Evolutionary conservation across 768 basidiomycete genomes (phyloP), one percentile per base, ranked within the genome.

Genomic region (Auriscalpium microsporum): DNA sequence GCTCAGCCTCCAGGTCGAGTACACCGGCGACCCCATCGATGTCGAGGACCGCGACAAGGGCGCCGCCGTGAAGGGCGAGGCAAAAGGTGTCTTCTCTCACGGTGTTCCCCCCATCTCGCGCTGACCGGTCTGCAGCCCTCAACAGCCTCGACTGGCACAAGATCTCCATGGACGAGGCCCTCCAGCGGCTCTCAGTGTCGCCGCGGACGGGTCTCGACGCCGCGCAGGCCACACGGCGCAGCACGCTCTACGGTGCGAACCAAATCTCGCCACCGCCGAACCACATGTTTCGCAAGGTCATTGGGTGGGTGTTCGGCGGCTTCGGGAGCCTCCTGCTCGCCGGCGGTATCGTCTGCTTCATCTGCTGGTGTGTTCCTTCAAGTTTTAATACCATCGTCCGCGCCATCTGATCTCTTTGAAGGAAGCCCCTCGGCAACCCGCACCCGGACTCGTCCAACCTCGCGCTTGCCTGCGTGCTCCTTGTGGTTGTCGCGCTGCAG

Each of bases 371-470:
- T 36, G 64, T 33, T 5, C 19, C 16, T 42, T 52, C 7, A 48
- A 45, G 58, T 35, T 37, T 46, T 54, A 7, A 34, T 2, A 9
- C 17, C 8, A n/a, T 19, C 16, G 8, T 8, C 34, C 36, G 45
- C 21, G 21, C 21, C 21, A 21, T 21, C 28, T 28, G 28, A 28
- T 28, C 4, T 14, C 13, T 16, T 14, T 13, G 2, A 55, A 80
- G 80, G 80, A 77, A 76, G 67, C 83, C 83, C 0, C 72, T 85
- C 10, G 83, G 83, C 2, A 72, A 79, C 37, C 78, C 79, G 1
- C 63, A 73, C 48, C 83, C 83, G 8, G 63, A 69, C 11, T 71
- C 72, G 0, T 75, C 82, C 14, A 83, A 84, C 62, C 72, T 85
- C 19, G 83, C 81, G 9, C 72, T 85, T 6, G 82, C 81, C 1